A percentile compares a stretch with the other conserved stretches of the same genome.
Evolutionary conservation across 441 rosid genomes (phyloP).

Genomic region (Erodium chrysanthum): DNA sequence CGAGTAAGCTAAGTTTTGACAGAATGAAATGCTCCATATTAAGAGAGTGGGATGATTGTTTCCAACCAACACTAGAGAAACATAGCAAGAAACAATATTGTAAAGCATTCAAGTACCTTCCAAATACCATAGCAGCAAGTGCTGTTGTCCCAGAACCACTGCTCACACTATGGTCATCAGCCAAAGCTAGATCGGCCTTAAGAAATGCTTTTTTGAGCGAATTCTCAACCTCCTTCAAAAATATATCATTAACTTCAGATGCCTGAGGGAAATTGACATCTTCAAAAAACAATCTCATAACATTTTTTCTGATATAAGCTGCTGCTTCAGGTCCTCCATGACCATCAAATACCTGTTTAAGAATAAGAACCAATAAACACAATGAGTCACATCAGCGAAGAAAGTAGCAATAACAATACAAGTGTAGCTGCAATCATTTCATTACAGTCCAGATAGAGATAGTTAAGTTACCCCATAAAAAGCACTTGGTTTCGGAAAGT

Average conservation of each 20-base stretch:
- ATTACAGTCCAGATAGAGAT: background rate
- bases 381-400: background rate
- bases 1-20: too few relatives aligned
- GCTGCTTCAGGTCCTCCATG: conserved; percentile 75
- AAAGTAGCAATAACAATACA: background rate
- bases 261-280: conserved; percentile 42
- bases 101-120: conserved; percentile 32
- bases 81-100: background rate
- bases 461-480: conserved; percentile 29
- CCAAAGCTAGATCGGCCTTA: conserved; percentile 44
- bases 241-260: conserved; percentile 41
- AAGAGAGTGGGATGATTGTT: background rate
- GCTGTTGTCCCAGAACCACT: conserved; percentile 51
- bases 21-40: too few relatives aligned
- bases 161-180: conserved; percentile 39
- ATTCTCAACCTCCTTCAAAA: conserved; percentile 37
- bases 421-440: background rate
- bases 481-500: conserved; percentile 44
- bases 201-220: conserved; percentile 38
- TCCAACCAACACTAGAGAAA: background rate
- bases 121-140: conserved; percentile 39
- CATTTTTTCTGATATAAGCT: conserved; percentile 34
- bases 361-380: background rate
- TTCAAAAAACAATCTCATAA: conserved; percentile 42
- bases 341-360: conserved; percentile 43